Percentiles rank a stretch among this genome's conserved stretches.
Evolutionary conservation across 2,329 filamentous ascomycete species (phyloP).

Genomic region (Fusarium sp.): DNA sequence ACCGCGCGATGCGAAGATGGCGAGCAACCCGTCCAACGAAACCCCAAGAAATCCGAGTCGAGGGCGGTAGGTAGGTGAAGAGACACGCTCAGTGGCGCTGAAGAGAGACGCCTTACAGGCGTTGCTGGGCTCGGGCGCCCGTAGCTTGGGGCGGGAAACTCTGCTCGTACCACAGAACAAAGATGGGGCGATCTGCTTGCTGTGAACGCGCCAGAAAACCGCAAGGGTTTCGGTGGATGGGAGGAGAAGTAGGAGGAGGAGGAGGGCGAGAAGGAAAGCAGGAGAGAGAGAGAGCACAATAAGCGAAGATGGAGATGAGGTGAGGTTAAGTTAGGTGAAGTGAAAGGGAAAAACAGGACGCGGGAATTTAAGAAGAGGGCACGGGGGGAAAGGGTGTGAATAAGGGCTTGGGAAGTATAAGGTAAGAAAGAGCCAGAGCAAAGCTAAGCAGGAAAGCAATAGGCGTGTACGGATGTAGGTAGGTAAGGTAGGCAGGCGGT

Average conservation of each 20-base stretch:
- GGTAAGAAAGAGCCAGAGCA: constrained; percentile 3
- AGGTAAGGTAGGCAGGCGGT: background rate
- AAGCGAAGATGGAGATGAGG: constrained; percentile 8
- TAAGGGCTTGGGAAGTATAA: constrained; percentile 41
- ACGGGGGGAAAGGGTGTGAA: constrained; percentile 37
- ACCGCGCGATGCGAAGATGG: constrained; percentile 10
- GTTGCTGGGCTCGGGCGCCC: constrained; percentile 40
- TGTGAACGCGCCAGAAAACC: constrained; percentile 31
- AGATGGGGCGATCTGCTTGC: constrained; percentile 30
- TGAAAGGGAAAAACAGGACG: constrained; percentile 32
- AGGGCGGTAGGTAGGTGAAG: background rate
- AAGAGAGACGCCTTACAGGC: constrained; percentile 35
- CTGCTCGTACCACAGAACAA: constrained; percentile 31
- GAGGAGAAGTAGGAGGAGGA: background rate
- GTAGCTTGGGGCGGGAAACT: constrained; percentile 13
- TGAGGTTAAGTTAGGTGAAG: constrained; percentile 32
- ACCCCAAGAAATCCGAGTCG: constrained; percentile 1
- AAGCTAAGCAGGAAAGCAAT: constrained; percentile 18
- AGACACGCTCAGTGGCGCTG: constrained; percentile 36
- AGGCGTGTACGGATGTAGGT: constrained; percentile 1
- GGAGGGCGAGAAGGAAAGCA: constrained; percentile 1
- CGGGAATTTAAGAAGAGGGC: constrained; percentile 45
- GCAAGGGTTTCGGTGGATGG: constrained; percentile 11
- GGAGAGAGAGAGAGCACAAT: background rate
- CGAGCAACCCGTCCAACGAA: background rate